Percentiles rank a stretch among this genome's conserved stretches.
phyloP scores from a whole-genome alignment of 2,329 filamentous ascomycete species.

The Xylariaceae sp. region DNA sequence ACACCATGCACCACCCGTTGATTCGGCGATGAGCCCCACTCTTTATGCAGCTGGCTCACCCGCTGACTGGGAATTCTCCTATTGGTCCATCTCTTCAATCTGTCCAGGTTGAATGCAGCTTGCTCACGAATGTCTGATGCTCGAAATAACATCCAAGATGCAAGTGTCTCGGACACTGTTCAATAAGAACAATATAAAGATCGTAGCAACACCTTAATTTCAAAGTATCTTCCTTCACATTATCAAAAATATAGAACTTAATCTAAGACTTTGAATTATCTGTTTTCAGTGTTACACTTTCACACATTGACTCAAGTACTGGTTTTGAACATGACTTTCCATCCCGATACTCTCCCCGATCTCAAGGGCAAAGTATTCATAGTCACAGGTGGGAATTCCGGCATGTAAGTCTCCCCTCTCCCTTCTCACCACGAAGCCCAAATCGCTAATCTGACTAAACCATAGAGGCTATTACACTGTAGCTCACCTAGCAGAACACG shows the following conservation, averaged over 20 bases:
- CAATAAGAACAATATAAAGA: slow-evolving; percentile 7
- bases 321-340: slow-evolving; percentile 44
- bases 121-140: slow-evolving; percentile 36
- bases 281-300: slow-evolving; percentile 23
- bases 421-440: slow-evolving; percentile 6
- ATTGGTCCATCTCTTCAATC: slow-evolving; percentile 22
- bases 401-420: slow-evolving; percentile 47
- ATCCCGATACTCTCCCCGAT: slow-evolving; percentile 50
- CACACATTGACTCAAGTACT: slow-evolving; percentile 25
- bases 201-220: slow-evolving; percentile 23
- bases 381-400: slow-evolving; percentile 54
- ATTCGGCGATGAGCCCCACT: slow-evolving; percentile 11
- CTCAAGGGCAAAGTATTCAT: slow-evolving; percentile 52
- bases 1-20: no score
- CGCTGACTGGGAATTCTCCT: slow-evolving; percentile 23
- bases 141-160: slow-evolving; percentile 22
- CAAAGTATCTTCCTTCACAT: slow-evolving; percentile 24
- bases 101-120: slow-evolving; percentile 30
- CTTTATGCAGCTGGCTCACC: slow-evolving; percentile 41
- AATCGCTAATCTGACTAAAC: slow-evolving; percentile 24
- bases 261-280: slow-evolving; percentile 23
- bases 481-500: slow-evolving; percentile 45
- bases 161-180: background rate
- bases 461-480: slow-evolving; percentile 46
- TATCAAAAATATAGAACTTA: slow-evolving; percentile 29